Evolutionary conservation across 805 yeast species (phyloP), one percentile per base, ranked within the genome.

Genomic region (Candida parachauliodes): DNA sequence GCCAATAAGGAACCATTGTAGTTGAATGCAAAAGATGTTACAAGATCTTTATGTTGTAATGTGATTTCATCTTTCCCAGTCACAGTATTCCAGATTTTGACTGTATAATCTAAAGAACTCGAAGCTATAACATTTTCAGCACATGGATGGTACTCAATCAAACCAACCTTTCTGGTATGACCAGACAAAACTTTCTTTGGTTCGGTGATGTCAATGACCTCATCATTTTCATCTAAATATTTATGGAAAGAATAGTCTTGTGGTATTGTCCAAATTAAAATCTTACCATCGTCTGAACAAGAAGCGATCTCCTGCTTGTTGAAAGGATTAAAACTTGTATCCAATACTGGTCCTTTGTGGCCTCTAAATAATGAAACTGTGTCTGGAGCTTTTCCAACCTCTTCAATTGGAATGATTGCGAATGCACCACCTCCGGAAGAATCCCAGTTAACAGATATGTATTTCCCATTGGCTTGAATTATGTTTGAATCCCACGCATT

Each of bases 401-500:
- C 96, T 7, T 59, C 57, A 18, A 87, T 67, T 2, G 98, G 98
- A 43, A 93, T 79, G 9, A 94, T 85, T 1, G 96, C 96, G 68
- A 93, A 89, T 0, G 98, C 94, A 37, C 99, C 99, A 45, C 98
- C 98, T 28, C 98, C 98, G 8, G 95, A 83, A 22, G 96, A 73
- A 42, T 86, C 88, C 96, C 96, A 88, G 59, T 87, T 88, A 47
- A 88, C 83, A 1, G 96, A 74, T 28, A 93, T 62, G 53, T 77
- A 93, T 58, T 83, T 82, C 26, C 96, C 91, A 58, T 93, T 93
- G 46, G 85, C 77, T 61, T 88, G 80, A 48, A 93, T 75, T 47
- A 93, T 71, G 60, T 91, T 91, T 36, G 96, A 85, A 61, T 93
- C 99, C 86, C 96, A 93, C 1, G 98, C 98, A 55, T 88, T 89